A percentile compares a stretch with the other conserved stretches of the same genome.
Conservation (phyloP, 2,329 filamentous ascomycete species). For the Colletotrichum spinosum region DNA sequence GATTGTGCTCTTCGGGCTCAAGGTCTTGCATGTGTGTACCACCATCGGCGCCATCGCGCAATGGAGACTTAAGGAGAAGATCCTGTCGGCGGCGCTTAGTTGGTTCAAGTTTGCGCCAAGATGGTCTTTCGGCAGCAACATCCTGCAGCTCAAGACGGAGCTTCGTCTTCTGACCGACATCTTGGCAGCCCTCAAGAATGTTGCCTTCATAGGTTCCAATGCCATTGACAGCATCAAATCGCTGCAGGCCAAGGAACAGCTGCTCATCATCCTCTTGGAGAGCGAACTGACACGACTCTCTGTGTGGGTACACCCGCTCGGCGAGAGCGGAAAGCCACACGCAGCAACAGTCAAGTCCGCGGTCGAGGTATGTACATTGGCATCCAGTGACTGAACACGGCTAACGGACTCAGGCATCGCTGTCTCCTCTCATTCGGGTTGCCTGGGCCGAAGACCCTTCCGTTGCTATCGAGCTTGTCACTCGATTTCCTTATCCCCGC, state of each 20-base stretch:
- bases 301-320: conserved; percentile 91
- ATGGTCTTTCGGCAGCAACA: conserved; percentile 97
- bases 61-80: conserved; percentile 89
- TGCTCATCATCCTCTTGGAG: conserved; percentile 84
- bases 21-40: conserved; percentile 79
- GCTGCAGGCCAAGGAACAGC: conserved; percentile 81
- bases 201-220: conserved; percentile 69
- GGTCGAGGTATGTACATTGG: conserved; percentile 49
- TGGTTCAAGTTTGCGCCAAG: conserved; percentile 89
- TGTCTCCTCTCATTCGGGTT: conserved; percentile 76
- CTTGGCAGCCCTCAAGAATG: conserved; percentile 71
- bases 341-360: conserved; percentile 35
- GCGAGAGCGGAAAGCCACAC: conserved; percentile 55
- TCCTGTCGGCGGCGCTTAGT: conserved; percentile 84
- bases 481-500: conserved; percentile 81
- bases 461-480: conserved; percentile 86
- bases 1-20: conserved; percentile 84
- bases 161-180: conserved; percentile 84
- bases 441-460: conserved; percentile 90
- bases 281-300: conserved; percentile 85
- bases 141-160: conserved; percentile 93
- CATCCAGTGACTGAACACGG: conserved; percentile 7
- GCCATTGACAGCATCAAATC: conserved; percentile 69
- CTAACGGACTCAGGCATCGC: conserved; percentile 57
- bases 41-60: conserved; percentile 72